Evolutionary conservation across 2,329 filamentous ascomycete genomes (phyloP), one percentile per base, ranked within the genome.

Genomic region (Aspergillus sp.): DNA sequence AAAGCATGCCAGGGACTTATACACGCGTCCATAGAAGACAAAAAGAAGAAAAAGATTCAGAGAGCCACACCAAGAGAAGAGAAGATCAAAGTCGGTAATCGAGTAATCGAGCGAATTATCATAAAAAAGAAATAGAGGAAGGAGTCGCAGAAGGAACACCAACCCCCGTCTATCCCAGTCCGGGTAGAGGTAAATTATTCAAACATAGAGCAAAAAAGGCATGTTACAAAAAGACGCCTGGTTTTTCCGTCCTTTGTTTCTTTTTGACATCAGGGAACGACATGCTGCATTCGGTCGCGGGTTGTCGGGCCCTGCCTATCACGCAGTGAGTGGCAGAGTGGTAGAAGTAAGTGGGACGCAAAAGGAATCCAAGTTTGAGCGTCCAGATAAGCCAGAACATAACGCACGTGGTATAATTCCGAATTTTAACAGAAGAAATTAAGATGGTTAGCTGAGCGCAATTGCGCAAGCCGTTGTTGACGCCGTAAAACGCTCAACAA

Each of bases 341-440:
- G 39, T 15, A 12, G 21, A 25, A 47, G 41, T 17, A 38, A 30
- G 45, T 55, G 39, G 19, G 51, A 23, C 10, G 17, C 36, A 32
- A 32, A 12, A 23, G 12, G 45, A 59, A 48, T 55, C 41, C 28
- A 50, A 59, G 25, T 63, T 67, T 65, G 61, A 23, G 55, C 59
- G 62, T 52, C 64, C 57, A 62, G 64, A 62, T 57, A 63, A 70
- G 64, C 65, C 55, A 62, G 58, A 54, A 62, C 64, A 67, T 63
- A 68, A 39, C 53, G 28, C 41, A 28, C 25, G 39, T 68, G 66
- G 67, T 64, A 65, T 65, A 66, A 65, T 66, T 69, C 68, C 59
- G 66, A 70, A 72, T 68, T 74, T 72, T 68, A 61, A 71, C 70
- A 72, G 32, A 60, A 65, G 65, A 66, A 69, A 64, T 62, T 57